A percentile compares a stretch with the other conserved stretches of the same genome.
phyloP scores from a whole-genome alignment of 1,284 basidiomycete species.

The Lentinus polychrous region DNA sequence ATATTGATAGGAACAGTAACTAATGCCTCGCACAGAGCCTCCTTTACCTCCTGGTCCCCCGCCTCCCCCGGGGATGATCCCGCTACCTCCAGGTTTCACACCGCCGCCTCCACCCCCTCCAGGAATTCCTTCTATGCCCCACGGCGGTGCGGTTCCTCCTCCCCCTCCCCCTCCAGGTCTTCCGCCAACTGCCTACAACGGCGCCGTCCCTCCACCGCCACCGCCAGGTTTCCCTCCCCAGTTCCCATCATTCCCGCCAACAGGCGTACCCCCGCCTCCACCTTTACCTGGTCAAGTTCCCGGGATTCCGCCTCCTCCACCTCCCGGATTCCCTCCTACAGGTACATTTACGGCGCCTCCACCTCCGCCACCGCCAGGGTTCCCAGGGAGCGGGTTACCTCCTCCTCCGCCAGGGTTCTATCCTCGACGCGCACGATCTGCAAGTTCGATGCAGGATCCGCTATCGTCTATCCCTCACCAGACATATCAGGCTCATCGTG shows the following conservation, averaged over 20 bases:
- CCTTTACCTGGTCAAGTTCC: slow-evolving; percentile 19
- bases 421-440: slow-evolving; percentile 41
- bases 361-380: slow-evolving; percentile 23
- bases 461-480: slow-evolving; percentile 57
- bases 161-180: slow-evolving; percentile 29
- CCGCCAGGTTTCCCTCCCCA: slow-evolving; percentile 18
- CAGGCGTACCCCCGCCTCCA: slow-evolving; percentile 10
- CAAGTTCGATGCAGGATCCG: slow-evolving; percentile 53
- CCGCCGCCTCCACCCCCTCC: slow-evolving; percentile 3
- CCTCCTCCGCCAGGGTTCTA: slow-evolving; percentile 54
- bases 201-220: slow-evolving; percentile 18
- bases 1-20: too few species aligned
- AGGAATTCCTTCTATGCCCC: slow-evolving; percentile 21
- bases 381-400: slow-evolving; percentile 24
- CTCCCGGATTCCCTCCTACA: slow-evolving; percentile 8
- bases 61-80: slow-evolving; percentile 12
- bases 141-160: slow-evolving; percentile 18
- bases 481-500: slow-evolving; percentile 56
- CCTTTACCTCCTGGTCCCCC: slow-evolving; percentile 15
- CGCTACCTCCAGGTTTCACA: slow-evolving; percentile 11
- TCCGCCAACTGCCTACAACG: slow-evolving; percentile 16
- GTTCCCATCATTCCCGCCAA: not conserved
- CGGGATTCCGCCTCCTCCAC: slow-evolving; percentile 13
- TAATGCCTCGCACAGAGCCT: slow-evolving; percentile 4
- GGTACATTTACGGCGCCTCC: slow-evolving; percentile 12